These are phyloP conservation scores for Aspergillus proliferans DNA, from an alignment of 2,329 filamentous ascomycete genomes.

Conservation along the genomic window DNA sequence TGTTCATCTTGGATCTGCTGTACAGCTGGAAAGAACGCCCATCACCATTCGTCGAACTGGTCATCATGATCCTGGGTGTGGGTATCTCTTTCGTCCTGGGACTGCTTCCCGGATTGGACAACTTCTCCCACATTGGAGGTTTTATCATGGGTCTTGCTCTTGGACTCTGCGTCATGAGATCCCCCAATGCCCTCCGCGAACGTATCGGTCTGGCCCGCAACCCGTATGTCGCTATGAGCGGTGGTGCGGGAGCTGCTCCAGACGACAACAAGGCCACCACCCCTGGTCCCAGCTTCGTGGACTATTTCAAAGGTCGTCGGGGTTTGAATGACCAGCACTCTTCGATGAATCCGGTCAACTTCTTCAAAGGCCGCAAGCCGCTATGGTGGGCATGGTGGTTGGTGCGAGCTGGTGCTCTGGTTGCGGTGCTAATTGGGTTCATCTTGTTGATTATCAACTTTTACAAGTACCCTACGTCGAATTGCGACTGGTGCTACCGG, in stretches of 20 bases:
- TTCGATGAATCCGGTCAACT: constrained; percentile 45
- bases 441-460: constrained; percentile 86
- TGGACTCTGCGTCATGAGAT: constrained; percentile 81
- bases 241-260: constrained; percentile 32
- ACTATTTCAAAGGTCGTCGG: constrained; percentile 43
- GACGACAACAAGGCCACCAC: constrained; percentile 43
- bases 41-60: constrained; percentile 73
- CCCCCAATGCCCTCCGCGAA: constrained; percentile 70
- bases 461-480: constrained; percentile 64
- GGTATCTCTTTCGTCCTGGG: constrained; percentile 87
- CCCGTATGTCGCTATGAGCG: constrained; percentile 64
- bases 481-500: constrained; percentile 91
- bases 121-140: constrained; percentile 94
- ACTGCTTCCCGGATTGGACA: constrained; percentile 85
- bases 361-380: constrained; percentile 87
- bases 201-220: constrained; percentile 64
- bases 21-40: constrained; percentile 83
- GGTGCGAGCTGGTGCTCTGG: constrained; percentile 68
- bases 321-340: constrained; percentile 44
- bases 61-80: constrained; percentile 80
- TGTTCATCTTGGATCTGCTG: constrained; percentile 80
- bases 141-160: constrained; percentile 87
- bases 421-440: constrained; percentile 78
- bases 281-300: constrained; percentile 56
- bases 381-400: constrained; percentile 99